Base-by-base conservation (phyloP, 345 rosid genomes). In the Angophora floribunda region DNA sequence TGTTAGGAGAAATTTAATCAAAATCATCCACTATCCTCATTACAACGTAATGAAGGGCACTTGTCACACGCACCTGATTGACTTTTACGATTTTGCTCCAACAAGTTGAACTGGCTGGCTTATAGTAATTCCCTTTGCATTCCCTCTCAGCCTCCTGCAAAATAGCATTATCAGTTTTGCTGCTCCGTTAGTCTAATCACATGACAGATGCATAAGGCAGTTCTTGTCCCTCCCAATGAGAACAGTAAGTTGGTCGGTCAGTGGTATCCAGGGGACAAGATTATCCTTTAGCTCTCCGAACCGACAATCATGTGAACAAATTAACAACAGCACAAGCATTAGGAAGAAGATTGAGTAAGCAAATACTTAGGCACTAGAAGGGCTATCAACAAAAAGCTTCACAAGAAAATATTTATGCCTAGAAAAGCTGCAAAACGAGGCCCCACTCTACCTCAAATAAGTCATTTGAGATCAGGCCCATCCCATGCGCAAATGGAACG, bases 401-500 rank as follows among this genome's bases (percentile, higher is more conserved):
- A 82, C 50, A 47, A 22, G 9, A 45, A 44, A 85, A 44, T 85
- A 26, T 85, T 24, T 28, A 28, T 28, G 32, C 26, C 32, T 2
- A 47, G 44, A 80, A 11, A 26, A 44, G 51, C 51, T 5, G 51
- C 26, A 4, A 80, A 10, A n/a, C 87, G 2, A 19, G 44, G 32
- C 12, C 50, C 36, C 28, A 50, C 61, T 85, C 44, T 86, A 96
- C 99, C 97, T 93, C 93, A 90, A 89, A 97, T 82, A 96, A 91
- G 21, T 95, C 94, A 87, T 95, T 92, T 50, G 99, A 95, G 90
- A 98, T 96, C 86, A 98, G 92, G 85, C 95, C 98, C 98, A 98
- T 97, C 89, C 99, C 99, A 92, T 97, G 98, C 21, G 91, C 93
- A 90, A 96, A 97, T 10, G 99, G 97, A 88, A 96, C 95, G 50